A percentile compares a stretch with the other conserved stretches of the same genome.
phyloP scores from a whole-genome alignment of 176 grass and related monocot species.

The Juncus inflexus region DNA sequence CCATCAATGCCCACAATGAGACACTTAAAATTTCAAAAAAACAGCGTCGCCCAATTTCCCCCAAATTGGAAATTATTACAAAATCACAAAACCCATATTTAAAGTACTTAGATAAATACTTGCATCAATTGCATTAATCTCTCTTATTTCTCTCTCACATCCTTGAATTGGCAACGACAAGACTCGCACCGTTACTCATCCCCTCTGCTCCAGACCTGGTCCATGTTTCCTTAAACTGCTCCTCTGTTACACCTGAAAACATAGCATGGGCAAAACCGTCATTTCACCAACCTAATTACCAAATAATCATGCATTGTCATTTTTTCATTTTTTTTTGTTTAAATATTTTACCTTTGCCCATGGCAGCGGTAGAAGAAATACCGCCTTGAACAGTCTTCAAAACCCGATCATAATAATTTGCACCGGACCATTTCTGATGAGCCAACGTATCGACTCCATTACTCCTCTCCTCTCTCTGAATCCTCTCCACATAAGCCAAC shows the following conservation, averaged over 20 bases:
- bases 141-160: constrained; percentile 29
- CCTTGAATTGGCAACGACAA: constrained; percentile 58
- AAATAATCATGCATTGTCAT: too few relatives aligned
- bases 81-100: neutral
- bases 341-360: constrained; percentile 74
- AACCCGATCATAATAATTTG: constrained; percentile 80
- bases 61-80: constrained; percentile 22
- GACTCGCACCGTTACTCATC: constrained; percentile 13
- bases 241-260: constrained; percentile 73
- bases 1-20: neutral
- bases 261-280: neutral
- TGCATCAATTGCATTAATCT: constrained; percentile 5
- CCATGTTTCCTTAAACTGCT: constrained; percentile 75
- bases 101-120: constrained; percentile 15
- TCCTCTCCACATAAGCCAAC: constrained; percentile 94
- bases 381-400: constrained; percentile 95
- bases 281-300: neutral
- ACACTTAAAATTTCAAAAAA: constrained; percentile 22
- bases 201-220: constrained; percentile 28
- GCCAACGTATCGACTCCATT: constrained; percentile 84
- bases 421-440: constrained; percentile 96
- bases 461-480: constrained; percentile 81
- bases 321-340: neutral
- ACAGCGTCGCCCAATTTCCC: constrained; percentile 23
- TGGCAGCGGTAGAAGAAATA: constrained; percentile 83